Conservation (phyloP, 305 asterid species). For the Rubia peregrina region DNA sequence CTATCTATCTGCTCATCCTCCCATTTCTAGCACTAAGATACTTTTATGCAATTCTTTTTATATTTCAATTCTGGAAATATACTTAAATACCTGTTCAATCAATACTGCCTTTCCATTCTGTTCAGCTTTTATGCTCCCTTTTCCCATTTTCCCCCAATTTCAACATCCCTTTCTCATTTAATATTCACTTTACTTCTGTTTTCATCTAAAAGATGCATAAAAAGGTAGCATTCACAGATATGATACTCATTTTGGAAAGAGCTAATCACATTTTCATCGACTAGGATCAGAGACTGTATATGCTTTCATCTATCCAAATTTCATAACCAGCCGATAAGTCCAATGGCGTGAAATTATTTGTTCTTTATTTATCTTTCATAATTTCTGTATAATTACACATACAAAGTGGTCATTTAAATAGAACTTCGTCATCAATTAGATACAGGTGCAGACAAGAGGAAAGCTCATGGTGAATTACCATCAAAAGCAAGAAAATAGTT, state of each 20-base stretch:
- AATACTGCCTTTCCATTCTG: neutral
- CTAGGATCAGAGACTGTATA: constrained; percentile 55
- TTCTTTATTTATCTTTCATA: neutral
- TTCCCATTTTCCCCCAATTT: neutral
- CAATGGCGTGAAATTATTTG: neutral
- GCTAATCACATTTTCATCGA: too few relatives aligned
- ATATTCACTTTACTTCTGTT: constrained; percentile 4
- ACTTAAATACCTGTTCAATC: neutral
- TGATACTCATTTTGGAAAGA: constrained; percentile 28
- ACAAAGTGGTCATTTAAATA: neutral
- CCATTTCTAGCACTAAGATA: neutral
- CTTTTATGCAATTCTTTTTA: neutral
- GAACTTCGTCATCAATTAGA: too few relatives aligned
- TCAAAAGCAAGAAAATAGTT: too few relatives aligned
- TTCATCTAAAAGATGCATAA: constrained; percentile 40
- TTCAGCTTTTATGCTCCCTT: neutral
- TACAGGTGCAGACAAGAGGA: too few relatives aligned
- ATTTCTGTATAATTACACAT: neutral
- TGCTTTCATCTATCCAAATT: constrained; percentile 77
- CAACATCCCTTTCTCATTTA: neutral
- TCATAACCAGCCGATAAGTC: constrained; percentile 75
- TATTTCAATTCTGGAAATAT: neutral
- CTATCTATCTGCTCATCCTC: neutral
- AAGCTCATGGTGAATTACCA: too few relatives aligned
- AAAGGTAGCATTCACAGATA: constrained; percentile 77